Base-by-base conservation (phyloP, 495 filamentous ascomycete genomes). In the Penicillium silybi region DNA sequence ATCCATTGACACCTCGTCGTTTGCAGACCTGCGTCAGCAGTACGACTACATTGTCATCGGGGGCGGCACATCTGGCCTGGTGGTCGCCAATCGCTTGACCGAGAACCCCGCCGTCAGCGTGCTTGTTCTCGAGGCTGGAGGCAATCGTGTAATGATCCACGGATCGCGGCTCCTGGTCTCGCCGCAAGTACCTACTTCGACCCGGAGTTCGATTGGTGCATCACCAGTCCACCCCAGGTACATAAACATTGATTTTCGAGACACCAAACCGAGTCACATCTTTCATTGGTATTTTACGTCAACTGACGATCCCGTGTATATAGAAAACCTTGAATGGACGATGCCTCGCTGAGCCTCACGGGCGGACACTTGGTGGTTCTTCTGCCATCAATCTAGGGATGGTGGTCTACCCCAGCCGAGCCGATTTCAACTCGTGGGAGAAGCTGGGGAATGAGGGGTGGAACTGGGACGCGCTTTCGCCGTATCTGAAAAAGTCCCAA, bases 301-400 rank as follows among this genome's bases (percentile, higher is more conserved):
- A 29, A 29, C 26, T 29, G 26, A 29, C 26, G 7, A 9, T 29
- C 7, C 7, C 11, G 26, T 9, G 26, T 6, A 29, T 29, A 23
- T 48, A 67, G 64, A 41, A 57, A 59, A 34, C 32, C 10, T 44
- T 67, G 3, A 56, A 63, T 54, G 65, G 60, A 19, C 50, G 58
- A 47, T 43, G 29, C 16, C 5, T 66, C 15, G n/a, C 46, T 53
- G 56, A 75, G 45, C 52, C 70, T 16, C 73, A 72, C 6, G 80
- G 80, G 10, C 76, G 75, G 52, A 70, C 70, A 22, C 59, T 83
- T 2, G 82, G 82, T n/a, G 81, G 81, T 7, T 75, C 70, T 17
- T 81, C 75, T 16, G 76, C 67, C 10, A 68, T 84, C 53, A 84
- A 82, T 55, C 70, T 69, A 44, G 64, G 75, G 48, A 74, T 80